A percentile compares a stretch with the other conserved stretches of the same genome.
phyloP scores from a whole-genome alignment of 2,329 filamentous ascomycete species.

The Leptosphaerulina australis region DNA sequence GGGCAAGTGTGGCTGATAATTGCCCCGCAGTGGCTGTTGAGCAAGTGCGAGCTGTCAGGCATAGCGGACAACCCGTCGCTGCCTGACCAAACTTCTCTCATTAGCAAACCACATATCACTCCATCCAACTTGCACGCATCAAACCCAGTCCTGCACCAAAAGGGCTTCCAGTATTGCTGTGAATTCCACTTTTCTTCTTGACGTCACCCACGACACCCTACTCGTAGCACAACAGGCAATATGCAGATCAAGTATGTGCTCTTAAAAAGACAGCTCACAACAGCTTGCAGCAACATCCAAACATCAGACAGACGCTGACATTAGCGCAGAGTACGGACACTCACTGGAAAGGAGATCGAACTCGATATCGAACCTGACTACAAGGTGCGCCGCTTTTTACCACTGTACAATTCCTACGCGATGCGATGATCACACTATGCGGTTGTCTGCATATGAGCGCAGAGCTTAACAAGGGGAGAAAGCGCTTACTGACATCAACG shows the following conservation, averaged over 20 bases:
- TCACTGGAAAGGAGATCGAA: conserved; percentile 99
- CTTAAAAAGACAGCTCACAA: background rate
- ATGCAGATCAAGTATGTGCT: conserved; percentile 48
- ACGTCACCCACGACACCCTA: background rate
- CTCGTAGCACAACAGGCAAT: conserved; percentile 16
- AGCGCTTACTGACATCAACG: conserved; percentile 18
- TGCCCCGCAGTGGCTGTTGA: conserved; percentile 23
- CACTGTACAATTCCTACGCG: background rate
- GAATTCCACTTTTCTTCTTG: background rate
- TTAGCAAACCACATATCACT: background rate
- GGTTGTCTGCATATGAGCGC: background rate
- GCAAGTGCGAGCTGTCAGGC: conserved; percentile 24
- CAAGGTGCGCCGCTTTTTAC: conserved; percentile 66
- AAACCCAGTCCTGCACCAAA: background rate
- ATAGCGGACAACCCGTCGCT: conserved; percentile 15
- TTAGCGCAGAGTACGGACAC: conserved; percentile 81
- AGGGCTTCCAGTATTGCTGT: background rate
- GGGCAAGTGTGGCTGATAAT: conserved; percentile 11
- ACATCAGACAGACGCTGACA: conserved; percentile 21
- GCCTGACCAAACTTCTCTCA: conserved; percentile 21
- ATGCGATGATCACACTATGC: background rate
- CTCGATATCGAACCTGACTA: conserved; percentile 94
- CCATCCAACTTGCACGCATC: background rate
- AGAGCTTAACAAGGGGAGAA: background rate
- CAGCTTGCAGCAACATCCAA: background rate